phyloP scores from a whole-genome alignment of 2,329 filamentous ascomycete species.

The Alternaria triticina region DNA sequence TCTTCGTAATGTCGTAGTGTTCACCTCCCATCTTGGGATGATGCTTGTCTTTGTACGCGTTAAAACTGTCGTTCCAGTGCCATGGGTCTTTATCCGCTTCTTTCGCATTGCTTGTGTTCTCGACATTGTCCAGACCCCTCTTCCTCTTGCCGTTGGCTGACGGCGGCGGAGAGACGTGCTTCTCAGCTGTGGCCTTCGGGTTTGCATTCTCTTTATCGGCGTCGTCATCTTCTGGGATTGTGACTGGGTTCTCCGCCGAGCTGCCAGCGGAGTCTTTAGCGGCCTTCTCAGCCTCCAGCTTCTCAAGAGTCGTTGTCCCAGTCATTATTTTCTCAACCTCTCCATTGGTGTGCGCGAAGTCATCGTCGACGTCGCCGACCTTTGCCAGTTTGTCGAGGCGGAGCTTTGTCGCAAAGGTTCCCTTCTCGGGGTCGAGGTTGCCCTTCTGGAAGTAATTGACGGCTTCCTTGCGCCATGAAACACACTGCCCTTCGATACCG shows the following conservation, averaged over 20 bases:
- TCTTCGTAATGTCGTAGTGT: slow-evolving; percentile 31
- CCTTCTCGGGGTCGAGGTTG: slow-evolving; percentile 17
- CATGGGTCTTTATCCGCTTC: slow-evolving; percentile 16
- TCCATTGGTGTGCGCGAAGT: not conserved
- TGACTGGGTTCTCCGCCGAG: not conserved
- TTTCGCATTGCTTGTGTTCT: not conserved
- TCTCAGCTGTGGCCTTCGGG: not conserved
- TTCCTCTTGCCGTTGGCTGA: slow-evolving; percentile 1
- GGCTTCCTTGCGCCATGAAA: slow-evolving; percentile 18
- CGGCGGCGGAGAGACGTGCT: not conserved
- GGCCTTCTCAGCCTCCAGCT: not conserved
- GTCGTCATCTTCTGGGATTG: slow-evolving; percentile 1
- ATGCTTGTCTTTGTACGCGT: slow-evolving; percentile 9
- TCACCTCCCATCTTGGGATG: slow-evolving; percentile 9
- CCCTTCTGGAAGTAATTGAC: slow-evolving; percentile 23
- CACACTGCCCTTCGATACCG: slow-evolving; percentile 22
- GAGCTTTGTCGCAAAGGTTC: slow-evolving; percentile 9
- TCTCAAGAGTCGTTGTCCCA: not conserved
- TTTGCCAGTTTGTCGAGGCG: slow-evolving; percentile 16
- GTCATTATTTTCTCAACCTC: not conserved
- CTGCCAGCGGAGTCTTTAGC: not conserved
- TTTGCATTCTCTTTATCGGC: slow-evolving; percentile 9
- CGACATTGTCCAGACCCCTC: not conserved
- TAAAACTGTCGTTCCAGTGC: slow-evolving; percentile 16
- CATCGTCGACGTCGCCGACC: not conserved